Evolutionary conservation across 2,329 filamentous ascomycete species (phyloP).

Genomic region (Neonectria punicea): DNA sequence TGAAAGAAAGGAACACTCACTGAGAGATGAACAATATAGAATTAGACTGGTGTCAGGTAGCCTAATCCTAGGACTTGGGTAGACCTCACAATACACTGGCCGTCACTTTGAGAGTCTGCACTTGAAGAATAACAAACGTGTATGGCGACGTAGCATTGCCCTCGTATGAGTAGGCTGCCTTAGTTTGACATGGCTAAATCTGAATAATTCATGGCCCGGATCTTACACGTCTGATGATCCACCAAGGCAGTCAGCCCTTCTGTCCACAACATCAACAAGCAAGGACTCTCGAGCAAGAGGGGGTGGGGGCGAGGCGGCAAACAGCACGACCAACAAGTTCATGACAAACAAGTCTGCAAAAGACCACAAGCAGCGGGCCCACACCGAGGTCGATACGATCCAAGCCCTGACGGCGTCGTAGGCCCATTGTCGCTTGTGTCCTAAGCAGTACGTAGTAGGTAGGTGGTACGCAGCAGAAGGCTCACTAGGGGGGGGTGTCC

Average conservation of each 20-base stretch:
- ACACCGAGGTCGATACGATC: neutral
- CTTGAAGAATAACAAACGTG: too few relatives aligned
- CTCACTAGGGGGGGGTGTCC: neutral
- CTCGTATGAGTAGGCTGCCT: neutral
- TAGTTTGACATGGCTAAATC: neutral
- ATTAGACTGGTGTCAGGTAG: neutral
- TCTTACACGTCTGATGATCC: neutral
- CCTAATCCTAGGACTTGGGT: neutral
- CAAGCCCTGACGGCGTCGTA: neutral
- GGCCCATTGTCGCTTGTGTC: neutral
- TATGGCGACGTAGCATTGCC: neutral
- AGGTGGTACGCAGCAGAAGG: neutral
- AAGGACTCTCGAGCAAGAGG: neutral
- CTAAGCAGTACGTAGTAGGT: neutral
- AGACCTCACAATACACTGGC: neutral
- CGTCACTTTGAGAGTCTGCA: neutral
- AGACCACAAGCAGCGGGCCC: neutral
- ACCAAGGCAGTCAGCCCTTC: neutral
- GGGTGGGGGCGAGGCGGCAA: neutral
- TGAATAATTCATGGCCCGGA: neutral
- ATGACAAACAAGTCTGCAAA: neutral
- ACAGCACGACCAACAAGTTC: slow-evolving; percentile 1
- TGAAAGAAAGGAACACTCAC: neutral
- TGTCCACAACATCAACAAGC: neutral
- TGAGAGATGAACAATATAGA: neutral